Evolutionary conservation across 805 yeast species (phyloP), one percentile per base, ranked within the genome.

Genomic region (Myxozyma kluyveri): DNA sequence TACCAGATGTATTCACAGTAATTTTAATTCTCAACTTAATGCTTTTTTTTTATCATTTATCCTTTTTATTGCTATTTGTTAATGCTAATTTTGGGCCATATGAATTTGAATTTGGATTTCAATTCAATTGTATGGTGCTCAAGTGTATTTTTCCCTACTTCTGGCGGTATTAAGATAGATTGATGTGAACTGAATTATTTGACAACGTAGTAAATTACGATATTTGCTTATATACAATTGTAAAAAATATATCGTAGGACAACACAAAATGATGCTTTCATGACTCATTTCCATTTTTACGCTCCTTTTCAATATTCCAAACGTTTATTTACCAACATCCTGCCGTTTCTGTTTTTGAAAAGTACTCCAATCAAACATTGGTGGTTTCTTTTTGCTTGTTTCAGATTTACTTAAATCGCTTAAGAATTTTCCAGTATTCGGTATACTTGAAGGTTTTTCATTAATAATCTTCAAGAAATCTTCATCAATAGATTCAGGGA

Each of bases 391-490:
- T 45, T 45, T 52, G 42, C 42, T 41, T 52, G 54, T 57, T 65
- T 49, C 51, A 59, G 56, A 58, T 63, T 56, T 14, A 66, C 63
- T 51, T 24, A 55, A 22, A n/a, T 47, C 49, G 17, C 22, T n/a
- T 27, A 55, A 41, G 35, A 29, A 46, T 39, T 31, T 35, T 4
- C 53, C 50, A 12, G 54, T 42, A 18, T 38, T 42, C 22, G 61
- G 61, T 12, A 60, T 32, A 18, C 33, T 33, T 5, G 52, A 44
- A 9, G 49, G 46, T 23, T 54, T 46, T 47, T 55, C 51, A 19
- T 54, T 35, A 22, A 42, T 4, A 14, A 54, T 38, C 10, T 40
- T 52, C 39, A 54, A 22, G 35, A 41, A 54, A 9, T 53, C 59
- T 9, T 44, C 42, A 31, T 52, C 54, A 27, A 58, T 46, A 14